Percentiles rank a stretch among this genome's conserved stretches.
These are phyloP conservation scores for Brassica carinata DNA, from an alignment of 345 rosid genomes.

Conservation along the genomic window DNA sequence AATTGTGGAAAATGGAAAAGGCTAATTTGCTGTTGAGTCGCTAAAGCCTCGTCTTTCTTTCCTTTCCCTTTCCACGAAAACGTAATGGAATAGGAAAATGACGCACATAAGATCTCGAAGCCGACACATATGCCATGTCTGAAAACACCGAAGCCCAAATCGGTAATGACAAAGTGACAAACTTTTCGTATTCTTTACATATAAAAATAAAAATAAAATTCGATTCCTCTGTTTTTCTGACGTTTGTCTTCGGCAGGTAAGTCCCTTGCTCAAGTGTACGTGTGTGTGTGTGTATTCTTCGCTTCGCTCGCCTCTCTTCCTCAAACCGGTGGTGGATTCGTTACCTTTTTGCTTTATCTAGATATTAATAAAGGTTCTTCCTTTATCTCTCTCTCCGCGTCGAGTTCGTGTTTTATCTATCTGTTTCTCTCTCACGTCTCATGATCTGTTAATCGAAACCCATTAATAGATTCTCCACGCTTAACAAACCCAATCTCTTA, in stretches of 20 bases:
- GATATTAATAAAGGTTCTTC: conserved; percentile 27
- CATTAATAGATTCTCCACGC: conserved; percentile 15
- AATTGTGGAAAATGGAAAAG: not conserved
- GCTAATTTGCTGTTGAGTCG: not conserved
- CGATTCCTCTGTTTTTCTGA: conserved; percentile 9
- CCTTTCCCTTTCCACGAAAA: conserved; percentile 8
- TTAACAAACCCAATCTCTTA: not conserved
- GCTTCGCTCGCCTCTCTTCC: conserved; percentile 14
- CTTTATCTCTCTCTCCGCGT: conserved; percentile 28
- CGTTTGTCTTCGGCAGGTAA: conserved; percentile 16
- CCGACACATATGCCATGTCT: conserved; percentile 26
- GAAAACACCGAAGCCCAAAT: conserved; percentile 13
- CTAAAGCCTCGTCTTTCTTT: not conserved
- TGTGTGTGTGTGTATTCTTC: conserved; percentile 6
- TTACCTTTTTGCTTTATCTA: conserved; percentile 6
- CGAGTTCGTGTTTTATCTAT: conserved; percentile 35
- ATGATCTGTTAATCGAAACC: conserved; percentile 14
- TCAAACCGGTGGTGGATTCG: not conserved
- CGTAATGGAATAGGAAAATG: conserved; percentile 28
- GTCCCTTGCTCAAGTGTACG: conserved; percentile 19
- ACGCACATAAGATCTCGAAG: conserved; percentile 6
- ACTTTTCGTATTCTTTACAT: conserved; percentile 8
- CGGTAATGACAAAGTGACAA: conserved; percentile 31
- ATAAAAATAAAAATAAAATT: not conserved
- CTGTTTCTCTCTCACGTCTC: conserved; percentile 8